Conservation (phyloP, 2,329 filamentous ascomycete genomes). For the Neonectria hederae region DNA sequence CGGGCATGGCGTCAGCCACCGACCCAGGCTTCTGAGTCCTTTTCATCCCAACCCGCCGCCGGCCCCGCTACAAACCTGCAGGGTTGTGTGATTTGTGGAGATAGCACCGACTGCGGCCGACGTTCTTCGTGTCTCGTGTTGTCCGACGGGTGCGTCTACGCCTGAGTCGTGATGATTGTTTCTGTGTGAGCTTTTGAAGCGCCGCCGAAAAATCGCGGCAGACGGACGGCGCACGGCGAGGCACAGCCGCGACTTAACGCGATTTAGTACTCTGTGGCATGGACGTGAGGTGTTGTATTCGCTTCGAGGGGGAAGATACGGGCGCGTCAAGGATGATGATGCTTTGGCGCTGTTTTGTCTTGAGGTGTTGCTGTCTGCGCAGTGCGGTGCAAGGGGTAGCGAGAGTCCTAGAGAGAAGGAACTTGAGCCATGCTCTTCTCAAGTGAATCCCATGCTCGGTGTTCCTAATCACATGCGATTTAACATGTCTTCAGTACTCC, state of each 20-base stretch:
- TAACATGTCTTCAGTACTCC: too few species aligned
- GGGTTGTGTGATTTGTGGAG: neutral
- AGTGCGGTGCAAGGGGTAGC: too few species aligned
- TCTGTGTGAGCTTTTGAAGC: neutral
- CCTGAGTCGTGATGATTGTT: too few species aligned
- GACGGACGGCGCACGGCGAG: neutral
- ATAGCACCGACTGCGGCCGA: neutral
- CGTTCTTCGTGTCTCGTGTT: too few species aligned
- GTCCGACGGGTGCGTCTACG: too few species aligned
- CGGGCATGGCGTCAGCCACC: neutral
- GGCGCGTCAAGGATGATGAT: neutral
- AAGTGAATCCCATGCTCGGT: too few species aligned
- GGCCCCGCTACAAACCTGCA: neutral
- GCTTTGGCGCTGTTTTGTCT: neutral
- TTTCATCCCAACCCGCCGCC: neutral
- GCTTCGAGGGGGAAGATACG: neutral
- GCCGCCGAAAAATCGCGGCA: slow-evolving; percentile 1
- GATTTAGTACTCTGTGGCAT: too few species aligned
- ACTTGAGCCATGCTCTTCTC: neutral
- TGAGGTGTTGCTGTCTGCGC: too few species aligned
- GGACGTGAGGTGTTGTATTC: neutral
- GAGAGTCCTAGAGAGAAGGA: too few species aligned
- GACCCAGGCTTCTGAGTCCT: neutral
- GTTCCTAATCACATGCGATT: too few species aligned
- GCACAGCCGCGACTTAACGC: slow-evolving; percentile 1